These are phyloP conservation scores for Stagonosporopsis chrysanthemi DNA, from an alignment of 2,329 filamentous ascomycete species.

Conservation along the genomic window DNA sequence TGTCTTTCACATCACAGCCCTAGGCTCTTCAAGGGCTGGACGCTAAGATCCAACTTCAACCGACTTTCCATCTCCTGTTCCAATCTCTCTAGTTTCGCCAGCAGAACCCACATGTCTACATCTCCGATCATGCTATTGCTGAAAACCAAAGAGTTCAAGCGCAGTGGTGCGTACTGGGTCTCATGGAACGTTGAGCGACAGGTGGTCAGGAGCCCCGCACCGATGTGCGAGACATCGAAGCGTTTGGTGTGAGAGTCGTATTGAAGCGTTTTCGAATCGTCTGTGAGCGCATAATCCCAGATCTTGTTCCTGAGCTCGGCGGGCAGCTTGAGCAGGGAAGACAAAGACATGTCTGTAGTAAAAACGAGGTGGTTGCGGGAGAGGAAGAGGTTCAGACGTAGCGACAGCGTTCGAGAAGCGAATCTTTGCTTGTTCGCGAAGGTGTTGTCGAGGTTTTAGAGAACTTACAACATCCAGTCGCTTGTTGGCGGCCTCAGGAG, in stretches of 20 bases:
- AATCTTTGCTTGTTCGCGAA: no score
- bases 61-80: not conserved
- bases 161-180: slow-evolving; percentile 21
- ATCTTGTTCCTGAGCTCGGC: slow-evolving; percentile 1
- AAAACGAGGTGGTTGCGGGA: not conserved
- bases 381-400: not conserved
- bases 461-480: no score
- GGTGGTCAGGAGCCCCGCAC: slow-evolving; percentile 21
- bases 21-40: not conserved
- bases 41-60: not conserved
- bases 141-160: slow-evolving; percentile 6
- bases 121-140: not conserved
- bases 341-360: not conserved
- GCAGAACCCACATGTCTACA: not conserved
- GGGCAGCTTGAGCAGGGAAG: slow-evolving; percentile 1
- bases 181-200: slow-evolving; percentile 25
- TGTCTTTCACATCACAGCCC: not conserved
- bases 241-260: not conserved
- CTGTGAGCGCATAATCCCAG: slow-evolving; percentile 3
- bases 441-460: no score
- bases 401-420: not conserved
- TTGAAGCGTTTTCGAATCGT: not conserved
- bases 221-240: slow-evolving; percentile 23
- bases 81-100: not conserved
- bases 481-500: not conserved